Conservation (phyloP, 305 asterid species). For the Solanum aculeatissimum region DNA sequence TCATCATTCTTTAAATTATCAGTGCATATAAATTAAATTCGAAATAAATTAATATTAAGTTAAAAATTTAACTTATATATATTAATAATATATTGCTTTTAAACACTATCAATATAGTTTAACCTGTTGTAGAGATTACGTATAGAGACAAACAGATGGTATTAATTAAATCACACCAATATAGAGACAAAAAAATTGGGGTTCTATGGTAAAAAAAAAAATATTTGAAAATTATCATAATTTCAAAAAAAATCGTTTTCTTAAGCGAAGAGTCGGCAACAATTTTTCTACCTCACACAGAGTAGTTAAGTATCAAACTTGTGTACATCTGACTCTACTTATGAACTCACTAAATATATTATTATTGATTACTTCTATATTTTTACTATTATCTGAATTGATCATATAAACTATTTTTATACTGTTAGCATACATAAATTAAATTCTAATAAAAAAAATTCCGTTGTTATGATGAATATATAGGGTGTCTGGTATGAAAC, state of each 20-base stretch:
- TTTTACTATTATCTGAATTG: neutral
- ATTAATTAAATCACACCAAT: neutral
- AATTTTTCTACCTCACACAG: too few species aligned
- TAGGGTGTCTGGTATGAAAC: constrained; percentile 56
- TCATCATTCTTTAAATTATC: neutral
- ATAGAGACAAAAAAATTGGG: neutral
- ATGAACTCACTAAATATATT: neutral
- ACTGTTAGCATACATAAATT: neutral
- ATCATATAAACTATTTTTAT: too few species aligned
- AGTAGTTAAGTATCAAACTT: too few species aligned
- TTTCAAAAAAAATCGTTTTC: too few species aligned
- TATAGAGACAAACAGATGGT: neutral
- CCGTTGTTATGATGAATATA: neutral
- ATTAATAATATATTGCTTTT: neutral
- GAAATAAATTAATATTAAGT: neutral
- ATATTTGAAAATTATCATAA: too few species aligned
- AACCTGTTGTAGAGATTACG: neutral
- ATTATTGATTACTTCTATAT: neutral
- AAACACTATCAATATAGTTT: neutral
- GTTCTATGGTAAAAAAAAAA: neutral
- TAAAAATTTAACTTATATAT: neutral
- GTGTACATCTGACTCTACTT: neutral
- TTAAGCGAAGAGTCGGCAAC: too few species aligned
- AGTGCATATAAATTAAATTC: neutral
- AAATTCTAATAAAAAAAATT: neutral